Evolutionary conservation across 2,329 filamentous ascomycete genomes (phyloP).

Genomic region (Claviceps humidiphila): DNA sequence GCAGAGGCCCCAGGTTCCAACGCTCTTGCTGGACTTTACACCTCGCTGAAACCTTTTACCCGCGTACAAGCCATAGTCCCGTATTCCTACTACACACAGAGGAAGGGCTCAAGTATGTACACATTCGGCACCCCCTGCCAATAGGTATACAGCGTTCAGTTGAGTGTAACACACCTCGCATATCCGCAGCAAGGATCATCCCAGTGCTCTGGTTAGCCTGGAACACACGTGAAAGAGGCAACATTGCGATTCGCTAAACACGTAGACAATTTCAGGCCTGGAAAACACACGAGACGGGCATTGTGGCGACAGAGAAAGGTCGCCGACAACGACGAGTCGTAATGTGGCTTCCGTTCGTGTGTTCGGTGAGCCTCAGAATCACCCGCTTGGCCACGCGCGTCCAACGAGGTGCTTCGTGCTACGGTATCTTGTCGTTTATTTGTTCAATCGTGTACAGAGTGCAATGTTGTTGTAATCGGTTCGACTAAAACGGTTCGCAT

Average conservation of each 20-base stretch:
- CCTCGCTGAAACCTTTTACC: neutral
- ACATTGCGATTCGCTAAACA: neutral
- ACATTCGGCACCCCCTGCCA: neutral
- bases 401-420: neutral
- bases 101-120: neutral
- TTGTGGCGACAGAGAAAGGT: neutral
- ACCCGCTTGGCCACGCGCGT: neutral
- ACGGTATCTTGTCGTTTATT: neutral
- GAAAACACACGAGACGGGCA: neutral
- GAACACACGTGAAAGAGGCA: neutral
- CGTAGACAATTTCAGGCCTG: neutral
- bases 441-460: neutral
- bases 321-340: neutral
- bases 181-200: neutral
- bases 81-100: neutral
- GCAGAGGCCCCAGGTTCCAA: neutral
- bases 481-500: neutral
- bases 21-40: neutral
- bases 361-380: neutral
- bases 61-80: neutral
- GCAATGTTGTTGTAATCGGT: neutral
- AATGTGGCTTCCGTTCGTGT: neutral
- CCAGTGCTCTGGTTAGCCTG: conserved; percentile 1
- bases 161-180: conserved; percentile 1
- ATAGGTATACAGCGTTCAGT: neutral